phyloP scores from a whole-genome alignment of 1,139 yeast species.

The Schwanniomyces etchellsii region DNA sequence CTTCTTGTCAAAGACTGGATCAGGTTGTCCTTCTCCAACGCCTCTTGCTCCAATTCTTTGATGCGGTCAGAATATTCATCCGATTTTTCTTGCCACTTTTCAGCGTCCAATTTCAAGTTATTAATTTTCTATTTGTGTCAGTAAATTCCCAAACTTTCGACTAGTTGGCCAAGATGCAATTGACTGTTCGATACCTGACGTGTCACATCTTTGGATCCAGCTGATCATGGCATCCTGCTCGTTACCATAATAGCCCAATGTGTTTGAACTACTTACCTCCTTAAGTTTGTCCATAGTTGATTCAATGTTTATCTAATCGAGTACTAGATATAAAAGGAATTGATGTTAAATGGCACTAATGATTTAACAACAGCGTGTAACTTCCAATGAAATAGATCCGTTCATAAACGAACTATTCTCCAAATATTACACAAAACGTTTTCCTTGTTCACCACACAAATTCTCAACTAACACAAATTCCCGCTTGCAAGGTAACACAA shows the following conservation, averaged over 20 bases:
- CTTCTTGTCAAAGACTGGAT: constrained; percentile 89
- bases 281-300: constrained; percentile 42
- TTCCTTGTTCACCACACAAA: no score
- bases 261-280: constrained; percentile 31
- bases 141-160: constrained; percentile 11
- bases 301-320: constrained; percentile 1
- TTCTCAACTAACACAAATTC: no score
- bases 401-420: background rate
- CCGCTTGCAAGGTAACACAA: no score
- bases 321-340: no score
- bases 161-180: background rate
- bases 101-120: constrained; percentile 90
- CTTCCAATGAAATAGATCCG: background rate
- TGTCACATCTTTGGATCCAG: background rate
- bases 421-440: constrained; percentile 1
- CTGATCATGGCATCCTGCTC: background rate
- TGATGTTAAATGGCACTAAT: no score
- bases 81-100: constrained; percentile 94
- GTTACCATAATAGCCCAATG: background rate
- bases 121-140: constrained; percentile 63
- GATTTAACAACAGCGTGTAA: background rate
- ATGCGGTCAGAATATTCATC: constrained; percentile 78
- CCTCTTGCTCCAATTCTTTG: constrained; percentile 89
- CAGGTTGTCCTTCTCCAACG: constrained; percentile 89
- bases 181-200: background rate